Evolutionary conservation across 768 basidiomycete species (phyloP), one percentile per base, ranked within the genome.

Genomic region (Tricholoma saponaceum): DNA sequence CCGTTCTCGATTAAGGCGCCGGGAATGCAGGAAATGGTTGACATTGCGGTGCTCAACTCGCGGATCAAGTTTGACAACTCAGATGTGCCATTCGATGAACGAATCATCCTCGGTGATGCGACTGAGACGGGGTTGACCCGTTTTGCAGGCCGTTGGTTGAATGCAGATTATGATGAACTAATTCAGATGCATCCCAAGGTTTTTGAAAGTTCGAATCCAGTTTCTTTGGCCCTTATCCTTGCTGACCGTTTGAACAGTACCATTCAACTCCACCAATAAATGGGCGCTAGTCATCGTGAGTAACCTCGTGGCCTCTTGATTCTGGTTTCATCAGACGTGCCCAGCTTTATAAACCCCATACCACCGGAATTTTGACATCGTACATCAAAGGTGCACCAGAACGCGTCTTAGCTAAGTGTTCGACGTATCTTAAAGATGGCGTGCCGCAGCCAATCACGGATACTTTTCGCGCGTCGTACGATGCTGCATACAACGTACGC

Each of bases 361-460:
- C 62, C 7, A 67, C 69, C 37, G 86, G 85, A 1, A 58, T 55
- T 51, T 66, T 87, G 52, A 79, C 79, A 1, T 72, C 80, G 9
- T 85, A 81, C 66, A 80, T 87, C 68, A 88, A 88, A 64, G 86
- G 86, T 26, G 86, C 86, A 13, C 85, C 85, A 0, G 86, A 88
- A 67, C 83, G 85, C 32, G 82, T 88, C 14, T 72, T 87, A 28
- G 80, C 79, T 10, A 86, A 85, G 69, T 85, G 86, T 65, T 71
- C 80, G 1, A 83, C 83, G 0, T 84, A 82, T 60, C 70, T 87
- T 39, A 78, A 81, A 60, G 78, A 84, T 54, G 84, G 84, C 3
- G 62, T 71, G 43, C 58, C 61, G 39, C 57, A 72, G 13, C 80
- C 80, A 10, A 80, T 87, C 58, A 79, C 80, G 4, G 81, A 84